Evolutionary conservation across 2,329 filamentous ascomycete species (phyloP), one percentile per base, ranked within the genome.

Genomic region (Aspergillus sp.): DNA sequence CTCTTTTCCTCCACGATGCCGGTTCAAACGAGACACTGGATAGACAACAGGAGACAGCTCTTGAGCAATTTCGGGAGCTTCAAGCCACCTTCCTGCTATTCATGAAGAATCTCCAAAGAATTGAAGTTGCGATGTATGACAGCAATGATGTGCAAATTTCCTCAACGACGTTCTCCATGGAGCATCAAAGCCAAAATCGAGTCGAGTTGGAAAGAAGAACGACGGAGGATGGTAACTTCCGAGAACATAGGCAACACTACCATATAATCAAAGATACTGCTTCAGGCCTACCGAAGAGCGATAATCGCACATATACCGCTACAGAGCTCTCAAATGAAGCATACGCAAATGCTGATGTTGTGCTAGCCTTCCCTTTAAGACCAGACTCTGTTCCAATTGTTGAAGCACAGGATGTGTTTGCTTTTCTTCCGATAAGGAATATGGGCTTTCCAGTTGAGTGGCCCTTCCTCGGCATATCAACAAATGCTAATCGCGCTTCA

Each of bases 281-380:
- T 9, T 27, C 39, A n/a, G 38, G 20, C 15, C 50, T 59, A 17
- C 45, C 56, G 19, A 32, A 51, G 1, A 63, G 64, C 38, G 56
- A 63, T 5, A 54, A 49, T 3, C 48, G 53, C 15, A 47, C 35
- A 2, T 44, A 45, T 43, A 46, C 49, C n/a, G 41, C 27, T 3
- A 10, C n/a, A 6, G 46, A 46, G 3, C 23, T 33, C 20, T 12
- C 9, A 5, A 30, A 44, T 7, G n/a, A 38, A 13, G 39, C 33
- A 22, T 49, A 44, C 25, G 6, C 43, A 7, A 56, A 51, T 1
- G 57, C 69, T 0, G 63, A 73, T 17, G 58, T 78, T 2, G 56
- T 74, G 2, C 57, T 79, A 0, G 75, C 74, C 0, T 78, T 79
- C 50, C 75, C 75, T 0, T 23, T 77, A 1, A 58, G 65, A 0